phyloP scores from a whole-genome alignment of 1,284 basidiomycete species.

The Apiotrichum sp. region DNA sequence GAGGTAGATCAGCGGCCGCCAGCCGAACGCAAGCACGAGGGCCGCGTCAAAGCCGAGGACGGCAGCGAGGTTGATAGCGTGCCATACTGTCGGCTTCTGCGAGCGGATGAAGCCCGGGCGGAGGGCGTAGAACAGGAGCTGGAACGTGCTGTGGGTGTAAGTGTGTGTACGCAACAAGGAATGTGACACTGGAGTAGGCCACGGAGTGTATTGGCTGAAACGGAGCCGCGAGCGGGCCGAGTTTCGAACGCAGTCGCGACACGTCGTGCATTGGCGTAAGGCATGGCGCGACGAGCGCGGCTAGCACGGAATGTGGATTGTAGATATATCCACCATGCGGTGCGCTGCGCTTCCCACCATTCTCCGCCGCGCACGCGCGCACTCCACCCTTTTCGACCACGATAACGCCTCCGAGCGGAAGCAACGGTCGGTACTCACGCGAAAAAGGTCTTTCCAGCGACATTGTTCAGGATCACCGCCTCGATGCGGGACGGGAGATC shows the following conservation, averaged over 20 bases:
- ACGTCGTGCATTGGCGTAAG: background rate
- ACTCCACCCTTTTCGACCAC: no score
- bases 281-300: background rate
- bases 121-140: conserved; percentile 96
- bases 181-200: no score
- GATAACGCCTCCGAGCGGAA: no score
- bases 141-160: conserved; percentile 67
- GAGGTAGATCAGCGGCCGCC: conserved; percentile 71
- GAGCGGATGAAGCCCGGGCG: conserved; percentile 88
- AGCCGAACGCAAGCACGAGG: conserved; percentile 60
- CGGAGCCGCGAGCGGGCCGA: no score
- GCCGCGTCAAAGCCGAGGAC: conserved; percentile 69
- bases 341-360: no score
- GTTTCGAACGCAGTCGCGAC: no score
- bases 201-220: no score
- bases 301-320: no score
- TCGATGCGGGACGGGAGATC: conserved; percentile 86
- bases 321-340: no score
- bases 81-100: conserved; percentile 77
- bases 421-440: conserved; percentile 55
- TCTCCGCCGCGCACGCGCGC: no score
- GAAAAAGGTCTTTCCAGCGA: conserved; percentile 96
- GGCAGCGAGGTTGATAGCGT: conserved; percentile 65
- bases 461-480: conserved; percentile 81
- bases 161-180: background rate